Evolutionary conservation across 116 monocot genomes (phyloP).

Genomic region (Iris pallida): DNA sequence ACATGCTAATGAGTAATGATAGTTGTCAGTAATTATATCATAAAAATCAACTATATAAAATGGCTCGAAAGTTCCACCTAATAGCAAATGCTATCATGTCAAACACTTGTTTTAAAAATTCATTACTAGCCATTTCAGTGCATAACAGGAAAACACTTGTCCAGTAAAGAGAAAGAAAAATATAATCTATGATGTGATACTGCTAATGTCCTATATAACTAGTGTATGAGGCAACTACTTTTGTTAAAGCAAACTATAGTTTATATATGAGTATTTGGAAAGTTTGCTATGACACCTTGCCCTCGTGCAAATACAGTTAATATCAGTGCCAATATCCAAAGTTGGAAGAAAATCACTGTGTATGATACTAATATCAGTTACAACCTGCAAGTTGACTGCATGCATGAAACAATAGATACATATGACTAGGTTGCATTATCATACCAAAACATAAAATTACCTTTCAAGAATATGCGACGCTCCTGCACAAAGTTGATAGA

Average conservation of each 20-base stretch:
- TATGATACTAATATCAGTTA: not conserved
- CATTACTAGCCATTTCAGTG: not conserved
- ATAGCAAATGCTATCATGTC: not conserved
- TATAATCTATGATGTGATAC: not conserved
- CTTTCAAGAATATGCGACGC: constrained; percentile 38
- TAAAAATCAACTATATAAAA: not conserved
- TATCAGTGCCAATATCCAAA: not conserved
- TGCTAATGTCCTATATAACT: not conserved
- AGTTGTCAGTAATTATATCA: not conserved
- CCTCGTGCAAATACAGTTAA: not conserved
- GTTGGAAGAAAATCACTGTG: not conserved
- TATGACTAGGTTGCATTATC: no score
- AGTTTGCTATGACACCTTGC: not conserved
- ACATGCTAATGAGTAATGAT: not conserved
- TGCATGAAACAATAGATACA: no score
- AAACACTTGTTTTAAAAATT: not conserved
- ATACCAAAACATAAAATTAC: constrained; percentile 9
- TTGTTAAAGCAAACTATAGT: not conserved
- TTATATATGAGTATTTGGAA: not conserved
- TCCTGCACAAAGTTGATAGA: constrained; percentile 68
- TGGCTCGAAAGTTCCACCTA: not conserved
- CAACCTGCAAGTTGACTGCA: not conserved
- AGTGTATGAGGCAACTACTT: not conserved
- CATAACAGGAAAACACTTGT: not conserved
- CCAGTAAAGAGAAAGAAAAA: constrained; percentile 1